Evolutionary conservation across 2,329 filamentous ascomycete species (phyloP), one percentile per base, ranked within the genome.

Genomic region (Pseudogymnoascus sp.): DNA sequence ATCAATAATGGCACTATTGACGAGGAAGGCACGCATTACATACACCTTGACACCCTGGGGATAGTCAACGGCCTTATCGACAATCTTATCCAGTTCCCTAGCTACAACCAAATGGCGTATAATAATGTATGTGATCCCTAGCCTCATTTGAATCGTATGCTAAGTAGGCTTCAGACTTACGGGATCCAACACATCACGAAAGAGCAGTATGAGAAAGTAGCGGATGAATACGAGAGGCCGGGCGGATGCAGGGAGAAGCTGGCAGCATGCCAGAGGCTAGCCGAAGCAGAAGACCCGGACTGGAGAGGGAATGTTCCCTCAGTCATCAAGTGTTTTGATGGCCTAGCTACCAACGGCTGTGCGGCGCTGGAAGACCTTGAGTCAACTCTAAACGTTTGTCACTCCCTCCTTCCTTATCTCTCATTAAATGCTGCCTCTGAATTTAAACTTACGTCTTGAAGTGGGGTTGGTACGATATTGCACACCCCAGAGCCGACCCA

Each of bases 31-130:
- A 83, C 80, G 1, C 72, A 85, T 6, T 77, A 81, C 28, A 79
- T 88, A 57, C 77, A 80, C 60, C 74, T 90, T 5, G 75, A 76
- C 16, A 81, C 86, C 0, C 70, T 90, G 0, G 86, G 86, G 22
- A 86, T 90, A 62, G 75, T 88, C 62, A 89, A 90, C 69, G 87
- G 86, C 11, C 80, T 84, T 61, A 74, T 90, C 28, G 88, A 91
- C 67, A 75, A 79, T 63, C 67, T 82, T 14, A 75, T 82, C 1
- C 82, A 89, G 70, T 74, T 75, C 25, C 18, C 47, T 16, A 54
- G 50, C 18, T 68, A 66, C 43, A 38, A 59, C 39, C 59, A 67
- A 34, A 64, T 65, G 59, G 66, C 66, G 8, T 66, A 66, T 57
- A 67, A 69, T 37, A 67, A 67, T 65, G 76, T 80, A 1, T 91